These are phyloP conservation scores for Aspergillus awamori DNA, from an alignment of 2,329 filamentous ascomycete genomes.

Conservation along the genomic window DNA sequence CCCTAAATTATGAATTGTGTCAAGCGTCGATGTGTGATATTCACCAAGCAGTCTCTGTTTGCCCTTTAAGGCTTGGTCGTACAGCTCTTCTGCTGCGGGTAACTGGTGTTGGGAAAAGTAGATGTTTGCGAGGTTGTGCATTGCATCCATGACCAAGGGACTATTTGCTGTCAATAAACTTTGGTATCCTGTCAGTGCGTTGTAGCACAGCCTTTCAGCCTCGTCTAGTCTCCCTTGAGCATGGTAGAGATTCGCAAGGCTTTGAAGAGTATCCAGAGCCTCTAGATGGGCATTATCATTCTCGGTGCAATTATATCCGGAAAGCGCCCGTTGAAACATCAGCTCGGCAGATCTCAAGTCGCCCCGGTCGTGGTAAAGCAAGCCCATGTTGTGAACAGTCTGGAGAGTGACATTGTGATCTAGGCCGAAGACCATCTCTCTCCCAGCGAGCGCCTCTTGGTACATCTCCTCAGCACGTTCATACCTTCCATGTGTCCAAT, in stretches of 20 bases:
- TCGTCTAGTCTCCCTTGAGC: slow-evolving; percentile 3
- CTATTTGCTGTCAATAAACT: background rate
- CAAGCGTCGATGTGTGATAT: background rate
- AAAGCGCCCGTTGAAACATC: background rate
- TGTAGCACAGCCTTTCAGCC: background rate
- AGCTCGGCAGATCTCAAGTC: background rate
- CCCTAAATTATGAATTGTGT: background rate
- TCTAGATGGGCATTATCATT: background rate
- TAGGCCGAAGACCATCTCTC: slow-evolving; percentile 25
- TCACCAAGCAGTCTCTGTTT: slow-evolving; percentile 10
- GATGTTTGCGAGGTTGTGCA: slow-evolving; percentile 28
- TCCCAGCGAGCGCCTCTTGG: background rate
- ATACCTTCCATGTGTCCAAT: background rate
- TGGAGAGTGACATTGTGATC: slow-evolving; percentile 23
- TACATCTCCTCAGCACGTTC: background rate
- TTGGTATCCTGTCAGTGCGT: background rate
- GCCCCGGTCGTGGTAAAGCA: background rate
- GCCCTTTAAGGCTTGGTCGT: slow-evolving; percentile 10
- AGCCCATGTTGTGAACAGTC: background rate
- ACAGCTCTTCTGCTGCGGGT: slow-evolving; percentile 29
- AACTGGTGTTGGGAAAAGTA: slow-evolving; percentile 26
- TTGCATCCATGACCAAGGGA: slow-evolving; percentile 12
- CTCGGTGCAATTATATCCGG: background rate
- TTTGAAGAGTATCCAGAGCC: background rate
- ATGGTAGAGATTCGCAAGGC: slow-evolving; percentile 2